Conservation (phyloP, 345 rosid genomes). For the Mallotus nudiflorus region DNA sequence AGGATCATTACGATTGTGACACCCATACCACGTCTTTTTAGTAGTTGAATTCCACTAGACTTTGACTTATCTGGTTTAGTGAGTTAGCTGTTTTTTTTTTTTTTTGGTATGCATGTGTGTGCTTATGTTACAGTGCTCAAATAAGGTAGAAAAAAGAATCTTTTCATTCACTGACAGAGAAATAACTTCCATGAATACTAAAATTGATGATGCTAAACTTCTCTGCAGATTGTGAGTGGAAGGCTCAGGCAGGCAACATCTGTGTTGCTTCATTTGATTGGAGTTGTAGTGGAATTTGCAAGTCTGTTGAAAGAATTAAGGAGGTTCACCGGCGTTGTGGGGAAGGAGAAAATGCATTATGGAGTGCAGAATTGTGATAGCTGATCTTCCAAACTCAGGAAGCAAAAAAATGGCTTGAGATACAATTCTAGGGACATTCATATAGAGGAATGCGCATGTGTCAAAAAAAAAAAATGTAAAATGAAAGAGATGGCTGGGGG, state of each 20-base stretch:
- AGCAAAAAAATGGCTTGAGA: slow-evolving; percentile 16
- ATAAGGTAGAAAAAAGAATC: not conserved
- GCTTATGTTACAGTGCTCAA: not conserved
- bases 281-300: slow-evolving; percentile 91
- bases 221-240: slow-evolving; percentile 86
- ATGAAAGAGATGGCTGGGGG: slow-evolving; percentile 9
- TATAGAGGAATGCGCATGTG: slow-evolving; percentile 9
- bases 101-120: not conserved
- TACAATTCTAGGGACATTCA: not conserved
- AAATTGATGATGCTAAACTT: not conserved
- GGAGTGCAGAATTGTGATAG: slow-evolving; percentile 63
- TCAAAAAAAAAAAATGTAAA: slow-evolving; percentile 20
- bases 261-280: slow-evolving; percentile 93
- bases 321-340: slow-evolving; percentile 90
- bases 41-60: too few species aligned
- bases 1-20: not conserved
- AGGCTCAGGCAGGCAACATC: slow-evolving; percentile 86
- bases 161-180: not conserved
- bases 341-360: slow-evolving; percentile 74
- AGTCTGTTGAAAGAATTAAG: slow-evolving; percentile 77
- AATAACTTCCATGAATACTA: not conserved
- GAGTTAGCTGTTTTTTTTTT: too few species aligned
- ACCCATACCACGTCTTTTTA: not conserved
- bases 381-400: slow-evolving; percentile 37
- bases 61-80: not conserved